Percentiles rank a stretch among this genome's conserved stretches.
phyloP scores from a whole-genome alignment of 768 basidiomycete genomes.

The Dioszegia aurantiaca region DNA sequence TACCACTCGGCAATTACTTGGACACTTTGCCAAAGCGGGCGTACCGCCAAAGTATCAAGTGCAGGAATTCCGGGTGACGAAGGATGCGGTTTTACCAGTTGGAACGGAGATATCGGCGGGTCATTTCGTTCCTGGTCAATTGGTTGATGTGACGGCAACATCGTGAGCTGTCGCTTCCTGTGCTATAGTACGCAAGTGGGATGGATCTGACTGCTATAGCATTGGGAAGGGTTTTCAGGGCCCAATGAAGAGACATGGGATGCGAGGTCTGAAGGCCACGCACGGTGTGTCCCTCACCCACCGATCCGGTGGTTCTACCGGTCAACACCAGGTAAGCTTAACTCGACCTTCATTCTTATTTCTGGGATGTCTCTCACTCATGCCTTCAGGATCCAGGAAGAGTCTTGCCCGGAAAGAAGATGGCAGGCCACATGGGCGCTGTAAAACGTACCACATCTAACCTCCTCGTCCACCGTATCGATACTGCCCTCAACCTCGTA shows the following conservation, averaged over 20 bases:
- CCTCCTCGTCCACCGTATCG: slow-evolving; percentile 81
- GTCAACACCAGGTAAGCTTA: slow-evolving; percentile 89
- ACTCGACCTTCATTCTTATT: slow-evolving; percentile 16
- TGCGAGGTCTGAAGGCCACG: slow-evolving; percentile 83
- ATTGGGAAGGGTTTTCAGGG: slow-evolving; percentile 98
- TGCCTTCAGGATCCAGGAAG: slow-evolving; percentile 83
- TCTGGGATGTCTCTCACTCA: slow-evolving; percentile 15
- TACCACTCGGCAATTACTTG: slow-evolving; percentile 74
- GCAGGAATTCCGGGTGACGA: slow-evolving; percentile 81
- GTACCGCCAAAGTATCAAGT: slow-evolving; percentile 76
- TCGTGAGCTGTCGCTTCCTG: slow-evolving; percentile 62
- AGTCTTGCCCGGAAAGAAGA: slow-evolving; percentile 95
- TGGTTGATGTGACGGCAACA: slow-evolving; percentile 82
- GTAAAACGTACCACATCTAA: slow-evolving; percentile 80
- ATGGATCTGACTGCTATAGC: slow-evolving; percentile 54
- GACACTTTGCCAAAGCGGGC: slow-evolving; percentile 80
- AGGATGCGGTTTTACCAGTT: slow-evolving; percentile 83
- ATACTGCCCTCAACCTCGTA: slow-evolving; percentile 77
- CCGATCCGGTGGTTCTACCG: slow-evolving; percentile 86
- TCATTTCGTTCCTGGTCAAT: slow-evolving; percentile 97
- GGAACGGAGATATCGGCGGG: slow-evolving; percentile 85
- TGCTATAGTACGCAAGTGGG: neutral
- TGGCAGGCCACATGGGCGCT: slow-evolving; percentile 91
- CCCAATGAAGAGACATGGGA: slow-evolving; percentile 93
- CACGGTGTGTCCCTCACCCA: slow-evolving; percentile 96